Conservation (phyloP, 192 early-diverging fungal species). For the Phlyctochytrium planicorne region DNA sequence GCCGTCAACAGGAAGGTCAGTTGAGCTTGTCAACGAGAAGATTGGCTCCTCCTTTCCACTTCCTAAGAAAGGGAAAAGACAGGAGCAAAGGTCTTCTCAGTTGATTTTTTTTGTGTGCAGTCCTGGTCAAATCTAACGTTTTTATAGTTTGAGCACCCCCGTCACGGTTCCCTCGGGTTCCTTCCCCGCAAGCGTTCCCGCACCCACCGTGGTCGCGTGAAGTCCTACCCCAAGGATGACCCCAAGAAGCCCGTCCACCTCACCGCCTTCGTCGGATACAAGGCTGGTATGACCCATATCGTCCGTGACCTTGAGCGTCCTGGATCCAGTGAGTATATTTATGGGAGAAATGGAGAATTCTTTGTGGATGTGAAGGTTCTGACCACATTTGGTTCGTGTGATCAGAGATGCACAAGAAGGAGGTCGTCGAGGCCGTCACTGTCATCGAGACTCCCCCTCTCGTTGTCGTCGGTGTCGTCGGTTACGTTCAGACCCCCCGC, state of each 20-base stretch:
- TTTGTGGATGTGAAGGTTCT: background rate
- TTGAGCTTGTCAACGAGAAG: too few relatives aligned
- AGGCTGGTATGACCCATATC: slow-evolving; percentile 99
- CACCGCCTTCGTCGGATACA: slow-evolving; percentile 99
- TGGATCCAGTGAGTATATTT: slow-evolving; percentile 78
- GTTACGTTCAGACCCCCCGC: slow-evolving; percentile 98
- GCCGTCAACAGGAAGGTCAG: slow-evolving; percentile 2
- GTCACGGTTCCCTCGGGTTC: slow-evolving; percentile 84
- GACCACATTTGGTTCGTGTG: slow-evolving; percentile 22
- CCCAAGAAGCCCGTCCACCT: slow-evolving; percentile 91
- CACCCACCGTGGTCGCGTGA: slow-evolving; percentile 91
- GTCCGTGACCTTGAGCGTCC: slow-evolving; percentile 99
- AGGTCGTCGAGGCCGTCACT: slow-evolving; percentile 98
- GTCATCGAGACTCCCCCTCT: slow-evolving; percentile 98
- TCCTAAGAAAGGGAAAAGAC: too few relatives aligned
- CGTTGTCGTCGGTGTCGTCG: slow-evolving; percentile 97
- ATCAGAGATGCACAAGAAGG: slow-evolving; percentile 99
- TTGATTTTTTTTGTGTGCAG: background rate
- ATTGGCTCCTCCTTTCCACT: too few relatives aligned
- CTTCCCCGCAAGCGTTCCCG: slow-evolving; percentile 87
- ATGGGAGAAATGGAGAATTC: slow-evolving; percentile 19
- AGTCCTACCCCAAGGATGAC: slow-evolving; percentile 99
- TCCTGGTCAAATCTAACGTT: background rate
- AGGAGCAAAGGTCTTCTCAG: too few relatives aligned
- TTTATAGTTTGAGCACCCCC: slow-evolving; percentile 91